A percentile compares a stretch with the other conserved stretches of the same genome.
phyloP scores from a whole-genome alignment of 2,329 filamentous ascomycete genomes.

The Cladosporium halotolerans region DNA sequence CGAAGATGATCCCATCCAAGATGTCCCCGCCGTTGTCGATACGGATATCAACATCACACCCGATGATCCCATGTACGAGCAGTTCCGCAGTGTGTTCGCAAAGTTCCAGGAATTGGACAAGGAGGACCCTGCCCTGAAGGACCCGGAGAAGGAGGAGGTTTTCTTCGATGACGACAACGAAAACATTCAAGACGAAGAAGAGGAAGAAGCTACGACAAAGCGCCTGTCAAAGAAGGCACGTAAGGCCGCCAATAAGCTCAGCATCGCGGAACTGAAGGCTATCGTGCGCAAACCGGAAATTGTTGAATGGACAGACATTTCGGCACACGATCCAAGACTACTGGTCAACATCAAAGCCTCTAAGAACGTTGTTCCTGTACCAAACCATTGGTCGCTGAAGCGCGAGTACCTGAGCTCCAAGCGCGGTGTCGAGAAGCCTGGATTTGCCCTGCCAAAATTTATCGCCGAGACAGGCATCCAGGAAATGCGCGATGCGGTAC shows the following conservation, averaged over 20 bases:
- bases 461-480: slow-evolving; percentile 96
- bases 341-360: slow-evolving; percentile 93
- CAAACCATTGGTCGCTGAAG: slow-evolving; percentile 90
- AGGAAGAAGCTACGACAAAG: slow-evolving; percentile 54
- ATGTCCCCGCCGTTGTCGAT: slow-evolving; percentile 19
- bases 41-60: slow-evolving; percentile 20
- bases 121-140: slow-evolving; percentile 50
- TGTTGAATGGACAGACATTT: slow-evolving; percentile 96
- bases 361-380: slow-evolving; percentile 91
- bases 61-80: slow-evolving; percentile 67
- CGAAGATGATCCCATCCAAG: slow-evolving; percentile 23
- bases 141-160: slow-evolving; percentile 74
- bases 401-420: slow-evolving; percentile 96
- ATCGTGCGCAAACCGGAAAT: slow-evolving; percentile 85
- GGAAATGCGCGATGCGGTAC: slow-evolving; percentile 93
- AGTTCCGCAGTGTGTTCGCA: slow-evolving; percentile 76
- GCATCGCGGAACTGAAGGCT: slow-evolving; percentile 91
- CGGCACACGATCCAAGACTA: slow-evolving; percentile 78
- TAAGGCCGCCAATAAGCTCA: slow-evolving; percentile 85
- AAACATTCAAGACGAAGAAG: slow-evolving; percentile 79
- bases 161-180: slow-evolving; percentile 80
- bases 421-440: slow-evolving; percentile 89
- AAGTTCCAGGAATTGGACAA: slow-evolving; percentile 63
- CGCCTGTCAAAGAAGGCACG: slow-evolving; percentile 92
- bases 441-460: slow-evolving; percentile 89